Evolutionary conservation across 2,329 filamentous ascomycete species (phyloP).

Genomic region (Phyllosticta paracitricarpa): DNA sequence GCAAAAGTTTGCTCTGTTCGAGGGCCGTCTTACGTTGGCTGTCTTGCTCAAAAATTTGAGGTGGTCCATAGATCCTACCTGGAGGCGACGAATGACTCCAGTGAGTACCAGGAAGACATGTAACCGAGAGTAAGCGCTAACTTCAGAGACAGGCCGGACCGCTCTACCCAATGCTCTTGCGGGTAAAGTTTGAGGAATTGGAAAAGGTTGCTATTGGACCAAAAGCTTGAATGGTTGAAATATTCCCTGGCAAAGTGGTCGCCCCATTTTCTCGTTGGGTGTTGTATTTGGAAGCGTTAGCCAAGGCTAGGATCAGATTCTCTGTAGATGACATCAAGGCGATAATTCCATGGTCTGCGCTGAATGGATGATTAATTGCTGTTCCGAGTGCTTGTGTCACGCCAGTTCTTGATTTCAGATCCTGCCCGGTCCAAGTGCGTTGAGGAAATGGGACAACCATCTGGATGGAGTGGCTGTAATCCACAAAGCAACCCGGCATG

Average conservation of each 20-base stretch:
- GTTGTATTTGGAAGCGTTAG: neutral
- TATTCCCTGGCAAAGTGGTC: neutral
- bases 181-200: neutral
- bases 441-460: neutral
- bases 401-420: neutral
- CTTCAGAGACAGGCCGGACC: neutral
- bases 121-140: neutral
- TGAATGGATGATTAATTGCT: neutral
- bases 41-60: slow-evolving; percentile 20
- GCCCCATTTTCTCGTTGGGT: neutral
- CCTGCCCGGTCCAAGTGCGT: neutral
- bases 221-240: neutral
- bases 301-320: neutral
- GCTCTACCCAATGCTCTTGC: neutral
- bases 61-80: slow-evolving; percentile 25
- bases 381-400: neutral
- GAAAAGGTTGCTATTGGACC: neutral
- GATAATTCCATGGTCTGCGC: neutral
- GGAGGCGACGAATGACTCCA: slow-evolving; percentile 24
- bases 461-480: neutral
- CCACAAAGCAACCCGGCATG: neutral
- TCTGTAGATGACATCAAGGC: neutral
- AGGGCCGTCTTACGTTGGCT: slow-evolving; percentile 27
- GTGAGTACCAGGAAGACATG: slow-evolving; percentile 16
- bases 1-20: slow-evolving; percentile 31